Percentiles rank a stretch among this genome's conserved stretches.
These are phyloP conservation scores for Pulveroboletus ravenelii DNA, from an alignment of 768 basidiomycete genomes.

Conservation along the genomic window DNA sequence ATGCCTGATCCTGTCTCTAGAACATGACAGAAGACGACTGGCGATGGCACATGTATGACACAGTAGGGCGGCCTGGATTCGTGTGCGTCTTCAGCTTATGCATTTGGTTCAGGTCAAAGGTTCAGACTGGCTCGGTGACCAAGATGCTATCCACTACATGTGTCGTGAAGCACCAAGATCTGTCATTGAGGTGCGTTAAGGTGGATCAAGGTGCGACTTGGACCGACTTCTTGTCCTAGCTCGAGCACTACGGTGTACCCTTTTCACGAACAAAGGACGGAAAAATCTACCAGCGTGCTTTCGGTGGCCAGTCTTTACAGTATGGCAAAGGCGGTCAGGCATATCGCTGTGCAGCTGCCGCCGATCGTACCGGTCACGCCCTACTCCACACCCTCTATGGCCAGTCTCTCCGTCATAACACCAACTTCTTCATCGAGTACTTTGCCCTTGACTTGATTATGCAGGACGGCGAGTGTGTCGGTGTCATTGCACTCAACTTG, in stretches of 20 bases:
- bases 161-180: conserved; percentile 93
- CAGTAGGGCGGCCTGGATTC: conserved; percentile 45
- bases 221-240: conserved; percentile 41
- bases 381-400: conserved; percentile 98
- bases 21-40: conserved; percentile 99
- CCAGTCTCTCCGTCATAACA: conserved; percentile 97
- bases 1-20: conserved; percentile 32
- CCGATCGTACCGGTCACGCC: conserved; percentile 98
- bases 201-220: neutral
- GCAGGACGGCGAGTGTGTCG: conserved; percentile 98
- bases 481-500: conserved; percentile 99
- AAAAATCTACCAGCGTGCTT: conserved; percentile 99
- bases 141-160: conserved; percentile 99
- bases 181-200: conserved; percentile 72
- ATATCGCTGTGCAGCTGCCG: conserved; percentile 97
- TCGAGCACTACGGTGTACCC: conserved; percentile 97
- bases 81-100: conserved; percentile 12
- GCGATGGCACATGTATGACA: conserved; percentile 99
- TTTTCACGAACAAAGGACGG: conserved; percentile 98
- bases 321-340: conserved; percentile 99
- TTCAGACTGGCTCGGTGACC: conserved; percentile 99
- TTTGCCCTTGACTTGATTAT: conserved; percentile 99
- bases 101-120: conserved; percentile 80
- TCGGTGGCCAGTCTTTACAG: conserved; percentile 96
- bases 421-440: conserved; percentile 99